Evolutionary conservation across 169 alveolate species (phyloP).

Genomic region (Eimeria zaria): DNA sequence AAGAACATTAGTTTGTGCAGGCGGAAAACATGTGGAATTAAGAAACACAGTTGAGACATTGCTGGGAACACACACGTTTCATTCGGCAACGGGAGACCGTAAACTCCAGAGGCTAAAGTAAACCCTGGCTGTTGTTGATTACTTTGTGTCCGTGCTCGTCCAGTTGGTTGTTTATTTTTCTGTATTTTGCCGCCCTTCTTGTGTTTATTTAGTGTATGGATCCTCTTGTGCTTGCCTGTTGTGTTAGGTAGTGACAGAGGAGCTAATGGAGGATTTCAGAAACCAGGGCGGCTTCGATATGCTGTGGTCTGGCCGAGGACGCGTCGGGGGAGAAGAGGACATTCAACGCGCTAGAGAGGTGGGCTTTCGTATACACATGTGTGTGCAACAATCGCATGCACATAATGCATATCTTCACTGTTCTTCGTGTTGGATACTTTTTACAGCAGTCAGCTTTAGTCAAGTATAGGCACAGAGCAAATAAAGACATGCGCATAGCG

Average conservation of each 20-base stretch:
- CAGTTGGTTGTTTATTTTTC: neutral
- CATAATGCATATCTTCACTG: neutral
- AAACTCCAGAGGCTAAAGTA: neutral
- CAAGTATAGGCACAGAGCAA: neutral
- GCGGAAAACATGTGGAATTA: neutral
- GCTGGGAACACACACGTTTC: slow-evolving; percentile 2
- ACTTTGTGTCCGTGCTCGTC: neutral
- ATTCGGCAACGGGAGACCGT: neutral
- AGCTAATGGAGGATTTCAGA: slow-evolving; percentile 97
- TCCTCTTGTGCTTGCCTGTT: neutral
- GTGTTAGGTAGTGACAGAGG: slow-evolving; percentile 91
- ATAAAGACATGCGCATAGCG: neutral
- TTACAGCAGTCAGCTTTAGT: neutral
- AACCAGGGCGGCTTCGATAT: slow-evolving; percentile 99
- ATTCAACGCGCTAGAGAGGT: slow-evolving; percentile 94
- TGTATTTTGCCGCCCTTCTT: neutral
- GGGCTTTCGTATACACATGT: slow-evolving; percentile 17
- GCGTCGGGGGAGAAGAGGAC: slow-evolving; percentile 96
- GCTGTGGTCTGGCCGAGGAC: slow-evolving; percentile 99
- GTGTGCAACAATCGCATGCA: neutral
- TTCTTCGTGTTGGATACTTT: neutral
- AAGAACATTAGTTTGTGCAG: neutral
- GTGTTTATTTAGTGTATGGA: neutral
- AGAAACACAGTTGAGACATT: neutral
- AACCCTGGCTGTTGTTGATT: neutral